Conservation (phyloP, 805 yeast species). For the Nakazawaea siamensis region DNA sequence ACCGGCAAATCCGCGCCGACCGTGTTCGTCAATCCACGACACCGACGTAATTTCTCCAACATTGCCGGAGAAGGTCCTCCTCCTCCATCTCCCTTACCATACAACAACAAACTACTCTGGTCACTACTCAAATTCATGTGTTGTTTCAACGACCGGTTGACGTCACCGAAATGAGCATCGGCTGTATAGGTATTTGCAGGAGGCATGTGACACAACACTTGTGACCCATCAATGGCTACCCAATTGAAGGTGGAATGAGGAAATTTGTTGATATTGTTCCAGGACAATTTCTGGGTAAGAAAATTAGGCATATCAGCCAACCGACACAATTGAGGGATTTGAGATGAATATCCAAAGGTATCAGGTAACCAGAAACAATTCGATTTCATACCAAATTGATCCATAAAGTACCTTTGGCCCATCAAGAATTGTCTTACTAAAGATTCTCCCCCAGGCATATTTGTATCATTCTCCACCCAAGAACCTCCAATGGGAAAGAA, state of each 20-base stretch:
- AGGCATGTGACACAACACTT: constrained; percentile 94
- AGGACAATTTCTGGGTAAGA: constrained; percentile 86
- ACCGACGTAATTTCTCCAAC: constrained; percentile 87
- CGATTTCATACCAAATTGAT: constrained; percentile 70
- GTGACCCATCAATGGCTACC: constrained; percentile 93
- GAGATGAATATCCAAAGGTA: constrained; percentile 94
- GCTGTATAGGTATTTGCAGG: constrained; percentile 96
- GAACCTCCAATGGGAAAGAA: constrained; percentile 94
- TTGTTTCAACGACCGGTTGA: constrained; percentile 65
- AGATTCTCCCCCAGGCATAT: constrained; percentile 92
- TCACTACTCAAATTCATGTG: constrained; percentile 80
- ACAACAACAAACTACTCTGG: constrained; percentile 73
- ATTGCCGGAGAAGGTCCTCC: constrained; percentile 96
- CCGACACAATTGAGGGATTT: constrained; percentile 88
- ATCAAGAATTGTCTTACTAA: constrained; percentile 79
- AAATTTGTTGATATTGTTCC: constrained; percentile 91
- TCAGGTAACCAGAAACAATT: constrained; percentile 93
- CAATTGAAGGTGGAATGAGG: constrained; percentile 91
- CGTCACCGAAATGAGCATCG: constrained; percentile 88
- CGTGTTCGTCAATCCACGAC: constrained; percentile 79
- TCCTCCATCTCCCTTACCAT: constrained; percentile 97
- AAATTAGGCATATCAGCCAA: constrained; percentile 79
- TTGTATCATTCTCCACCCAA: constrained; percentile 97
- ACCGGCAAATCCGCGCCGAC: constrained; percentile 71
- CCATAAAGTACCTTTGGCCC: constrained; percentile 81